Evolutionary conservation across 306 rosid genomes (phyloP), one percentile per base, ranked within the genome.

Genomic region (Citrullus amarus): DNA sequence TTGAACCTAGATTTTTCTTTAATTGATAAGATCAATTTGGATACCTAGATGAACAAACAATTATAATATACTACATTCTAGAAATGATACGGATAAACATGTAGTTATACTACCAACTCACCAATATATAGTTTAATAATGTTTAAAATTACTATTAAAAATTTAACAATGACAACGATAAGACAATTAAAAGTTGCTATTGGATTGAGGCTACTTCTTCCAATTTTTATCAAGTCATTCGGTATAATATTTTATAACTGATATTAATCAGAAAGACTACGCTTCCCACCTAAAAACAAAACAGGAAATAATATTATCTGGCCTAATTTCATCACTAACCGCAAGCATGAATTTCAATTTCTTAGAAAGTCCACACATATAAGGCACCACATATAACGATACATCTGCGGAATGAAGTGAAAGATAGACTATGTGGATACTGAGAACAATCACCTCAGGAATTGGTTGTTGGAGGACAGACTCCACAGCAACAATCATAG

Each of bases 401-500:
- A 22, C 50, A 14, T 44, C 76, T 53, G 14, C 0, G 9, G 60
- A 30, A 50, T 17, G 34, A 51, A 71, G 56, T 7, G 25, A 57
- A 8, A 3, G 34, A 17, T 28, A 74, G 17, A 54, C 30, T 16
- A 4, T 53, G 46, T 22, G n/a, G 18, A 32, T 50, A 72, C 61
- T 50, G 41, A 73, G 51, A 73, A 50, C 9, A 51, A 34, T 74
- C 59, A 79, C 81, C 81, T 79, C 77, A 55, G 81, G 76, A 44
- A 79, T 55, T 67, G 81, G 58, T 54, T 79, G 67, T 79, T 53
- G 77, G 67, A 79, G 30, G 4, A 79, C 77, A 32, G 81, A 79
- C 60, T 79, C 81, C 54, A 78, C 78, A 17, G 77, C 63, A 17
- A 28, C 46, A 28, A 55, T 59, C 36, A 74, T 75, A 78, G 70